Percentiles rank a stretch among this genome's conserved stretches.
phyloP scores from a whole-genome alignment of 805 yeast genomes.

The Wickerhamomyces bovis region DNA sequence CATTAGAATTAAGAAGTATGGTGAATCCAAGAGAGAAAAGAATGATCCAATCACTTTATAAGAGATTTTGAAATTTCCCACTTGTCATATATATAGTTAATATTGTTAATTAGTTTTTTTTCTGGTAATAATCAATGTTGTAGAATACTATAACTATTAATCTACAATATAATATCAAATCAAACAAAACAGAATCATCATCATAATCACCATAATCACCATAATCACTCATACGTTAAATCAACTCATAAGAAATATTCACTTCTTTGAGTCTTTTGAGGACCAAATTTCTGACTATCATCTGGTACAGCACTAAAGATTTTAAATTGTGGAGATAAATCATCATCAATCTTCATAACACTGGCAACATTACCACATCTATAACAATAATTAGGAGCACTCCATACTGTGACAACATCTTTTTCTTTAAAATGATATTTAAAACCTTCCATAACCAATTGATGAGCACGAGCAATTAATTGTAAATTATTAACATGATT shows the following conservation, averaged over 20 bases:
- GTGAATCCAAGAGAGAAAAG: slow-evolving; percentile 86
- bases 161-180: not conserved
- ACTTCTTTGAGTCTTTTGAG: slow-evolving; percentile 29
- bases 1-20: slow-evolving; percentile 96
- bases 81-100: no score
- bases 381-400: slow-evolving; percentile 95
- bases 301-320: slow-evolving; percentile 95
- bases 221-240: not conserved
- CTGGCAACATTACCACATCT: slow-evolving; percentile 98
- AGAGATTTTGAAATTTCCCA: not conserved
- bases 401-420: slow-evolving; percentile 86
- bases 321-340: slow-evolving; percentile 80
- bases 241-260: slow-evolving; percentile 26
- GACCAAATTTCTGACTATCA: slow-evolving; percentile 38
- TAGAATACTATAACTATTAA: not conserved
- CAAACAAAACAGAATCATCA: slow-evolving; percentile 3
- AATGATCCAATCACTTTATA: slow-evolving; percentile 42
- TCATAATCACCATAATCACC: no score
- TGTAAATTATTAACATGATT: slow-evolving; percentile 84
- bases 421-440: slow-evolving; percentile 91
- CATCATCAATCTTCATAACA: slow-evolving; percentile 94
- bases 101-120: not conserved
- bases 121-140: not conserved
- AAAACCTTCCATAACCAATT: slow-evolving; percentile 95
- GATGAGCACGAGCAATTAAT: slow-evolving; percentile 91